These are phyloP conservation scores for Phialophora verrucosa DNA, from an alignment of 2,329 filamentous ascomycete species.

Conservation along the genomic window DNA sequence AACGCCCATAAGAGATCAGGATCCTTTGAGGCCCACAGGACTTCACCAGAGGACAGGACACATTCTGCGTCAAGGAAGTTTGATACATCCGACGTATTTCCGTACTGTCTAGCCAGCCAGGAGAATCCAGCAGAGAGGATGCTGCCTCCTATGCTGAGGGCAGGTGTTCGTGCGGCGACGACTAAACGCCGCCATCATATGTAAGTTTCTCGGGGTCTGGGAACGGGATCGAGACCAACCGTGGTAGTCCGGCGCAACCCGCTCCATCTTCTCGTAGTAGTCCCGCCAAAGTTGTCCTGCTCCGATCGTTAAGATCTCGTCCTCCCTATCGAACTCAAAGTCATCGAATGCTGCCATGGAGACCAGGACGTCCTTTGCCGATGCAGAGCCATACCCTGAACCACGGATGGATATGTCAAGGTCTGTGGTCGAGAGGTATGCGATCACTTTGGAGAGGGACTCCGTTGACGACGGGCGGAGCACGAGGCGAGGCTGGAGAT, in stretches of 20 bases:
- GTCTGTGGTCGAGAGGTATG: conserved; percentile 42
- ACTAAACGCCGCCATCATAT: conserved; percentile 29
- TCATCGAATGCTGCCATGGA: conserved; percentile 47
- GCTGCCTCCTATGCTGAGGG: conserved; percentile 48
- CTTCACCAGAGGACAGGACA: conserved; percentile 45
- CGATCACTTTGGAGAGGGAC: conserved; percentile 42
- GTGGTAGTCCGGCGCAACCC: conserved; percentile 44
- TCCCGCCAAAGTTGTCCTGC: conserved; percentile 48
- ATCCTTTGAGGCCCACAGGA: conserved; percentile 48
- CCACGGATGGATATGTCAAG: conserved; percentile 48
- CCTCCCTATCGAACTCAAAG: conserved; percentile 45
- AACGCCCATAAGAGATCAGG: conserved; percentile 52
- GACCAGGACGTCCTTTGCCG: conserved; percentile 47
- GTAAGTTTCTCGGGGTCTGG: not conserved
- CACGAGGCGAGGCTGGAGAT: conserved; percentile 45
- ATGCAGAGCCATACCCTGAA: conserved; percentile 46
- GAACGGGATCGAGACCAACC: conserved; percentile 29
- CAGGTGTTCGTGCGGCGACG: conserved; percentile 46
- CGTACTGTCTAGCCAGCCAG: conserved; percentile 49
- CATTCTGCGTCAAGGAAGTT: conserved; percentile 51
- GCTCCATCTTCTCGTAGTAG: conserved; percentile 46
- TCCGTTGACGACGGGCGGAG: conserved; percentile 43
- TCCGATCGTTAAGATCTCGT: conserved; percentile 45
- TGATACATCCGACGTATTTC: conserved; percentile 48
- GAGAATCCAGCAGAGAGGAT: conserved; percentile 48